Evolutionary conservation across 352 stramenopile genomes (phyloP), one percentile per base, ranked within the genome.

Genomic region (Globisporangium parvum): DNA sequence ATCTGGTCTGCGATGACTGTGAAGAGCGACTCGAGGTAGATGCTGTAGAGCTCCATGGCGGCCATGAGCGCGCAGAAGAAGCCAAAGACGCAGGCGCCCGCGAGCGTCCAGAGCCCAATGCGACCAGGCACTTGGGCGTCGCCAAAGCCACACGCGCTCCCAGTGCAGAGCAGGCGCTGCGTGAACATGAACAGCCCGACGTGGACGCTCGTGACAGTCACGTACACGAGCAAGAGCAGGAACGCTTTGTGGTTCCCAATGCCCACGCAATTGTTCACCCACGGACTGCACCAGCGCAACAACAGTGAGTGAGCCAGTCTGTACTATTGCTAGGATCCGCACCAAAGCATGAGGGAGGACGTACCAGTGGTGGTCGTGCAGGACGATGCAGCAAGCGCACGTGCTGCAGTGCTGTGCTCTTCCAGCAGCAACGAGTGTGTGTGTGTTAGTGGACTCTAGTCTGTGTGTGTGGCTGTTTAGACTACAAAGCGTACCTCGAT

Each of bases 291-390:
- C 21, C n/a, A 28, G 31, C 3, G 9, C 1, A 12, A 17, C 3
- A 17, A 2, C 8, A 35, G 23, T 52, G 24, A 52, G 33, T 49
- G 14, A 37, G 31, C 11, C 31, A 40, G 21, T 52, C 14, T 15
- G 2, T 9, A 21, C 39, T 39, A 3, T 6, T 11, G 31, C 14
- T 2, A 20, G 17, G 15, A 26, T 23, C 26, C 3, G 14, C 41
- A 47, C 5, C 6, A 14, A 44, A 9, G 14, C 11, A 21, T n/a
- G 39, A 37, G 31, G 9, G 20, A 20, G 24, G n/a, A 64, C 74
- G 51, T 61, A 94, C 84, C 84, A 94, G 56, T 94, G 85, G 41
- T 94, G 85, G 58, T 94, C 85, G 57, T 89, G 77, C 11, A 94
- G 66, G 18, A 91, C 69, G 42, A 94, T 71, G 54, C 85, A 94